Evolutionary conservation across 371 early-diverging fungal genomes (phyloP), one percentile per base, ranked within the genome.

Genomic region (Choanephora cucurbitarum): DNA sequence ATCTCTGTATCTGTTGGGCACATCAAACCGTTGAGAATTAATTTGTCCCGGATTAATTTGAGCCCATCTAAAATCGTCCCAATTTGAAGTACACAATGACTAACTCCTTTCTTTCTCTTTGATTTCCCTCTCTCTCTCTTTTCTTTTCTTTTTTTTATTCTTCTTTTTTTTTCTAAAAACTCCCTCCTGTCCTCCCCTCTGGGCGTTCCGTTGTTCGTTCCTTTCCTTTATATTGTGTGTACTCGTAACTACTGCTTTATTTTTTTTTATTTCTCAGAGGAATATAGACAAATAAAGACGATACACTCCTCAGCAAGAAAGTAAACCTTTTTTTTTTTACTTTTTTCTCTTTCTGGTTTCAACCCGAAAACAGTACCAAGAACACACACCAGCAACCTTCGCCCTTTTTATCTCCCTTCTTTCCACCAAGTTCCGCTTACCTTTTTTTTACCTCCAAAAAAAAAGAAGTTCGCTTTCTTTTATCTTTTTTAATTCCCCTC

Each of bases 91-190:
- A 33, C 41, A 37, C 3, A 5, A 28, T 28, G 28, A 28, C 28
- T 28, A 28, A 28, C 28, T 28, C 28, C 61, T 43, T 53, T 46
- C 44, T 53, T 52, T 47, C 37, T 43, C 28, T 55, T 50, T 43
- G 50, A 39, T 41, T 44, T 53, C 19, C 39, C 52, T 52, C 34
- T 49, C 32, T 69, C 28, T 55, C 40, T 55, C 56, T 45, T 49
- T 59, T 50, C 28, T 31, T 44, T 39, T 13, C 28, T 41, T 43
- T 54, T 7, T 40, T 45, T 45, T 45, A 18, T 50, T 49, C 24
- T 57, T 41, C 19, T 41, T 41, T 39, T 23, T 28, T 28, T 28
- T 28, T 28, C 28, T 28, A 28, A 47, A 47, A 5, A 45, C 23
- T 23, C 37, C 39, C 3, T 31, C 34, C 37, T 37, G 49, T 37